Evolutionary conservation across 768 basidiomycete genomes (phyloP).

Genomic region (Lactifluus pinguis): DNA sequence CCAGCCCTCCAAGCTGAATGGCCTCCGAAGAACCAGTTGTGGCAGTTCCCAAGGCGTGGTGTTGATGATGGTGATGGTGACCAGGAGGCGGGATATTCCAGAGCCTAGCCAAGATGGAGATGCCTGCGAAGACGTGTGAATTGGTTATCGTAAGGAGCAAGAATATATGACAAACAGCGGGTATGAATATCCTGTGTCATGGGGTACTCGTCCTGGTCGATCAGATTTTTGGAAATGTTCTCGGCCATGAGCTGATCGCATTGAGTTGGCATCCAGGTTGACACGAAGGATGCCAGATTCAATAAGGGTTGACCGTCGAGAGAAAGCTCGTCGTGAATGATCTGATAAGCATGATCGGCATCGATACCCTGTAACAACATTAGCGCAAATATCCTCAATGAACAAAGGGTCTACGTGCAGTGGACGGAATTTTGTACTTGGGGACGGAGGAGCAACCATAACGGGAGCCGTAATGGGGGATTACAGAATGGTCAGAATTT

Average conservation of each 20-base stretch:
- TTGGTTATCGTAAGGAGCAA: slow-evolving; percentile 21
- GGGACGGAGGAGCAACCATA: slow-evolving; percentile 63
- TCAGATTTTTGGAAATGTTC: slow-evolving; percentile 59
- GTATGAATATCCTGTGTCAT: slow-evolving; percentile 34
- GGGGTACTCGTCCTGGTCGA: slow-evolving; percentile 65
- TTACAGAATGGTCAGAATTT: slow-evolving; percentile 25
- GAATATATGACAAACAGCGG: slow-evolving; percentile 2
- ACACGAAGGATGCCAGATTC: slow-evolving; percentile 61
- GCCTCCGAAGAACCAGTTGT: slow-evolving; percentile 67
- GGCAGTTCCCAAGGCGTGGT: slow-evolving; percentile 55
- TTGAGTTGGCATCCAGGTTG: slow-evolving; percentile 51
- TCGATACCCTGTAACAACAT: slow-evolving; percentile 37
- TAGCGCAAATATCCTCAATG: neutral
- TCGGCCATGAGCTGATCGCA: slow-evolving; percentile 51
- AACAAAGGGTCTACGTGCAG: slow-evolving; percentile 26
- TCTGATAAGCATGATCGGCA: slow-evolving; percentile 44
- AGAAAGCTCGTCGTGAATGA: slow-evolving; percentile 55
- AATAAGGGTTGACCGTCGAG: slow-evolving; percentile 48
- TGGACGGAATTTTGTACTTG: slow-evolving; percentile 55
- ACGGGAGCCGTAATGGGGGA: slow-evolving; percentile 47
- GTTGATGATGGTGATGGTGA: slow-evolving; percentile 10
- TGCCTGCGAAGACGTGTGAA: slow-evolving; percentile 35
- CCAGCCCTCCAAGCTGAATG: slow-evolving; percentile 63
- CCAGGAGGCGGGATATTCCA: slow-evolving; percentile 46
- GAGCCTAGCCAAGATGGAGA: slow-evolving; percentile 54